Evolutionary conservation across 1,284 basidiomycete genomes (phyloP).

Genomic region (Leccinum fuscescens): DNA sequence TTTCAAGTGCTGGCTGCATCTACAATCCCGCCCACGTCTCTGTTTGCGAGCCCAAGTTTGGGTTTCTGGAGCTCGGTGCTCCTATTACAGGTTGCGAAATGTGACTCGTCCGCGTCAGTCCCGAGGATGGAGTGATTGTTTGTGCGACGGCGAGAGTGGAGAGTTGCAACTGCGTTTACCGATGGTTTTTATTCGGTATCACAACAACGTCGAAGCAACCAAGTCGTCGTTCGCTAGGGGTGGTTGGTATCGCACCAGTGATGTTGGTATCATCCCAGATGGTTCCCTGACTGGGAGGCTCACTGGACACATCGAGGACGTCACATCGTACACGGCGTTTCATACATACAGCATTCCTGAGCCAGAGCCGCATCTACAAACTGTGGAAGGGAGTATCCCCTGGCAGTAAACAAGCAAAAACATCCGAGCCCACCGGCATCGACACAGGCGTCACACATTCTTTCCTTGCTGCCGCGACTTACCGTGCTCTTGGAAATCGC

Average conservation of each 20-base stretch:
- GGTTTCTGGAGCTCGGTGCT: constrained; percentile 25
- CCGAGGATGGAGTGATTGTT: constrained; percentile 22
- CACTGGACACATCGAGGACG: constrained; percentile 41
- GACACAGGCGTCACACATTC: constrained; percentile 24
- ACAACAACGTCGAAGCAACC: constrained; percentile 36
- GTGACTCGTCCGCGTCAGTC: constrained; percentile 26
- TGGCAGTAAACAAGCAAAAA: too few relatives aligned
- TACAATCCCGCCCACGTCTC: constrained; percentile 24
- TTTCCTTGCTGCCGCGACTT: constrained; percentile 33
- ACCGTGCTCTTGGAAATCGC: constrained; percentile 26
- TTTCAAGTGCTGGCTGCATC: constrained; percentile 33
- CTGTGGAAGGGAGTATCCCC: constrained; percentile 19
- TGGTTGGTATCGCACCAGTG: constrained; percentile 43
- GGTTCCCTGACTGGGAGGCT: constrained; percentile 31
- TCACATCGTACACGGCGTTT: constrained; percentile 41
- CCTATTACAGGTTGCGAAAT: constrained; percentile 22
- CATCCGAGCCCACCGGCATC: too few relatives aligned
- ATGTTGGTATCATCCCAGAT: constrained; percentile 34
- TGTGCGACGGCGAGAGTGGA: constrained; percentile 30
- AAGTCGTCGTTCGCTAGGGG: constrained; percentile 35
- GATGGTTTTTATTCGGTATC: constrained; percentile 37
- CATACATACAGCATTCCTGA: constrained; percentile 36
- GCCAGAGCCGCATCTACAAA: constrained; percentile 38
- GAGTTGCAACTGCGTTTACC: constrained; percentile 38
- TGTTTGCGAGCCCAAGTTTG: constrained; percentile 13